Evolutionary conservation across 805 yeast species (phyloP), one percentile per base, ranked within the genome.

Genomic region (Candida patagonica): DNA sequence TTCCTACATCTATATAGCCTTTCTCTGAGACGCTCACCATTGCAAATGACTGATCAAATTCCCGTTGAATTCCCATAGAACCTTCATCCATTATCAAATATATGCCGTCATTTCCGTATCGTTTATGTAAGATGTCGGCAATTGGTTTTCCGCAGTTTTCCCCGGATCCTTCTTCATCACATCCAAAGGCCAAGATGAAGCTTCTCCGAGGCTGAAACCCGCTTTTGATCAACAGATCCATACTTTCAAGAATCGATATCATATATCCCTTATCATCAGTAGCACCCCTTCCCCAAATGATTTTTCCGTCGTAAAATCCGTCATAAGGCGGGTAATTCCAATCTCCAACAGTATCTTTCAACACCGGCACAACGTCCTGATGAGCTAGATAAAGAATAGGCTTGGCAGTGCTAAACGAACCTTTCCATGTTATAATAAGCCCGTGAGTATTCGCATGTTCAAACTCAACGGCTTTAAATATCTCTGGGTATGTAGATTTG

Each of bases 291-390:
- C 95, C 95, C 71, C 76, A 82, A 3, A 86, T 50, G 30, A 55
- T 60, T 21, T 67, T 63, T 12, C 85, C 87, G 50, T 84, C 94
- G 53, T 63, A 81, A 50, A 69, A 63, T 12, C 82, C 86, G 19
- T 67, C 57, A 43, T 75, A 80, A 2, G 94, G 94, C 9, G 77
- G 78, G 52, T 74, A 65, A 0, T 62, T 61, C 94, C 94, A 84
- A 41, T 72, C 63, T 23, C 54, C 59, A 38, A 67, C 58, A 0
- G 85, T 74, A 23, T 48, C 71, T 9, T 58, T 55, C 49, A 76
- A 82, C 8, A 81, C 80, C 1, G 94, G 94, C 20, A 84, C 94
- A 5, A 78, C 84, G 52, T 83, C 94, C 57, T 75, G 80, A 54
- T 84, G 94, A 1, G 88, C 88, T 50, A 80, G 73, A 36, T 81